These are phyloP conservation scores for Penicillium roqueforti DNA, from an alignment of 495 filamentous ascomycete species.

Conservation along the genomic window DNA sequence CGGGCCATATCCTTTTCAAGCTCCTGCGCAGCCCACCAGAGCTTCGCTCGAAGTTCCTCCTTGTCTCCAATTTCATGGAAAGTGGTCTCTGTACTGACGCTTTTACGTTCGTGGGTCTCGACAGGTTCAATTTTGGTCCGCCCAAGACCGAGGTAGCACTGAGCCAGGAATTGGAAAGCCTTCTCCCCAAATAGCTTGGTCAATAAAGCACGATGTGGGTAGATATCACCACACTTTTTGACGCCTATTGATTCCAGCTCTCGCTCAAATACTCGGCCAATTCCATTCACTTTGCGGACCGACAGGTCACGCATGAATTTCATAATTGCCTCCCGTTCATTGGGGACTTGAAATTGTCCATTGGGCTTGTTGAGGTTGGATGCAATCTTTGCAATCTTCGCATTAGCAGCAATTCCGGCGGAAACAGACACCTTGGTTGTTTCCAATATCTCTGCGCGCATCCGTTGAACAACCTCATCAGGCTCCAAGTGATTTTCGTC, in stretches of 20 bases:
- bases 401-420: slow-evolving; percentile 90
- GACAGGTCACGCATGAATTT: slow-evolving; percentile 79
- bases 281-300: slow-evolving; percentile 85
- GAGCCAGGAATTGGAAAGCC: slow-evolving; percentile 78
- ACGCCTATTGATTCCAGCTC: slow-evolving; percentile 85
- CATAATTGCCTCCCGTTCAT: slow-evolving; percentile 68
- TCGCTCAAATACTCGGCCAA: slow-evolving; percentile 90
- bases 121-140: slow-evolving; percentile 83
- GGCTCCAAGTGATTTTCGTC: slow-evolving; percentile 60
- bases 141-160: slow-evolving; percentile 81
- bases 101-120: slow-evolving; percentile 88
- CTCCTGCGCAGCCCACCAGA: slow-evolving; percentile 76
- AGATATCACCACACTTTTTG: slow-evolving; percentile 87
- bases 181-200: slow-evolving; percentile 84
- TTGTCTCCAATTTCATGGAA: slow-evolving; percentile 76
- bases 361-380: slow-evolving; percentile 97
- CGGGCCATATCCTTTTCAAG: slow-evolving; percentile 80
- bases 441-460: slow-evolving; percentile 72
- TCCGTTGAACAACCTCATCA: slow-evolving; percentile 66
- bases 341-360: slow-evolving; percentile 76
- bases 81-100: slow-evolving; percentile 89
- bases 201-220: slow-evolving; percentile 66
- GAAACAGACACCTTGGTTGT: slow-evolving; percentile 84
- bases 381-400: slow-evolving; percentile 88
- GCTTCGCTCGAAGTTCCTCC: slow-evolving; percentile 66